Evolutionary conservation across 2,329 filamentous ascomycete species (phyloP), one percentile per base, ranked within the genome.

Genomic region (Xylariaceae sp.): DNA sequence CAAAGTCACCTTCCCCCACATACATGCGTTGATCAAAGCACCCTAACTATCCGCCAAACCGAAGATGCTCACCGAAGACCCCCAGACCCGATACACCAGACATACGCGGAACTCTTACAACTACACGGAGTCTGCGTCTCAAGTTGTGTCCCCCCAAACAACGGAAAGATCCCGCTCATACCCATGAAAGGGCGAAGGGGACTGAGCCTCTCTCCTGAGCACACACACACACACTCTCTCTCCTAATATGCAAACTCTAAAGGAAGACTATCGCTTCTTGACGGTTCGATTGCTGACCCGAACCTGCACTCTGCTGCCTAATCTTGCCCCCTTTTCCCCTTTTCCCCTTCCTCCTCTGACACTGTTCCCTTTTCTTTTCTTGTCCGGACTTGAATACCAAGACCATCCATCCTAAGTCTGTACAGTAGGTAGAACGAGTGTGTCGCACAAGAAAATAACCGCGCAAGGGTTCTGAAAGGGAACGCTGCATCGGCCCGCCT

Each of bases 231-330:
- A 37, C 9, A 26, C 34, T 16, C 12, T 11, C 24, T 17, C 29
- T 21, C 36, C 23, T 29, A 37, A 39, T 23, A 28, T 29, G 28
- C 36, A 21, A 57, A 37, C 16, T 17, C 36, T 12, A 39, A 31
- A 19, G n/a, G n/a, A n/a, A n/a, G n/a, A 31, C 28, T 48, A 36
- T 41, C 34, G 33, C 41, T 49, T 28, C 40, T 24, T 17, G 28
- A 34, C 49, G 53, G 45, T 60, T 51, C 26, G 54, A 60, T 51
- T 58, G 58, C 45, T 60, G 48, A 60, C 57, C 57, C 57, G 57
- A 48, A 14, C 28, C 50, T 28, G n/a, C 17, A 9, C 47, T 36
- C 28, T n/a, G 33, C 44, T 21, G 34, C 49, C 21, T 43, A n/a
- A 33, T 48, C 48, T 58, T 47, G 40, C 53, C 16, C 19, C 8